Conservation (phyloP, 495 filamentous ascomycete genomes). For the Beverwykella pulmonaria region DNA sequence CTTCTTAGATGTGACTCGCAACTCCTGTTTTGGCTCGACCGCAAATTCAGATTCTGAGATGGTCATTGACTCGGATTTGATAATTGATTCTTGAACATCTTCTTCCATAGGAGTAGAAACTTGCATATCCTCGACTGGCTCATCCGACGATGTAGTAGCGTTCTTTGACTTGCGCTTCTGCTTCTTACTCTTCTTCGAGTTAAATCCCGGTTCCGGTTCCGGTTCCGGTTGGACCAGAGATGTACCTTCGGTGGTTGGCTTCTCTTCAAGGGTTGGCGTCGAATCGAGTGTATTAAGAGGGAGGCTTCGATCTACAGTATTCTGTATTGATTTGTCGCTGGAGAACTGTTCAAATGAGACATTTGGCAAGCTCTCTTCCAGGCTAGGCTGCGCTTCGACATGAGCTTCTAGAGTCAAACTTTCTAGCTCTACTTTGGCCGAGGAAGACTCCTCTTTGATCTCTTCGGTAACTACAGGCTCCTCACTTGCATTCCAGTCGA, state of each 20-base stretch:
- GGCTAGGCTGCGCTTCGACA: background rate
- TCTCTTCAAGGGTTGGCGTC: background rate
- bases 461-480: background rate
- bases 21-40: too few species aligned
- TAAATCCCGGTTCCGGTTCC: constrained; percentile 4
- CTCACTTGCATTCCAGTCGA: constrained; percentile 3
- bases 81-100: constrained; percentile 4
- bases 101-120: constrained; percentile 2
- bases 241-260: background rate
- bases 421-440: background rate
- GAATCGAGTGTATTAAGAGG: background rate
- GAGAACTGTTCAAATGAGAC: background rate
- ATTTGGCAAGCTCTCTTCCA: background rate
- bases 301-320: background rate
- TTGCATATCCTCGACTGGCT: constrained; percentile 10
- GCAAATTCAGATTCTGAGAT: background rate
- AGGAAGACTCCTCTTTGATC: background rate
- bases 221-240: background rate
- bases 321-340: background rate
- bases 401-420: background rate
- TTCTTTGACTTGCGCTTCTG: constrained; percentile 33
- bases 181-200: constrained; percentile 20
- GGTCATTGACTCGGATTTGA: background rate
- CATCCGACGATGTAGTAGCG: constrained; percentile 5
- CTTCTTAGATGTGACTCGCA: too few species aligned